A percentile compares a stretch with the other conserved stretches of the same genome.
These are phyloP conservation scores for Anacardium occidentale DNA, from an alignment of 345 rosid genomes.

Conservation along the genomic window DNA sequence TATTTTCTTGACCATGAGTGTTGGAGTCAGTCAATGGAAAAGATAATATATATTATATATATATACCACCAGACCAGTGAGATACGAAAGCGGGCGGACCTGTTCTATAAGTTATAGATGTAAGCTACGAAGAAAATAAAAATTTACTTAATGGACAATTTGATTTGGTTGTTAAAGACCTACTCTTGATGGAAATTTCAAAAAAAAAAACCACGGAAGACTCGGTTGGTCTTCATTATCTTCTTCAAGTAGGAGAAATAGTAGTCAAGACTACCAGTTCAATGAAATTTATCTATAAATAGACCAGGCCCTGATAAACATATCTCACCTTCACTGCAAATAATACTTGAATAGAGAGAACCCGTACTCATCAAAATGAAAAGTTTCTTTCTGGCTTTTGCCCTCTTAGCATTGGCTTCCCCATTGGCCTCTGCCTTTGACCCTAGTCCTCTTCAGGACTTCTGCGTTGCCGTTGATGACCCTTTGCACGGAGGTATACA, in stretches of 20 bases:
- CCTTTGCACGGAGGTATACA: too few species aligned
- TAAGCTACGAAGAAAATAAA: neutral
- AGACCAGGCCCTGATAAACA: neutral
- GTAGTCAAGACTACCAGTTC: neutral
- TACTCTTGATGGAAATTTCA: neutral
- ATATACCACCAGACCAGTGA: neutral
- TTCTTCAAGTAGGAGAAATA: neutral
- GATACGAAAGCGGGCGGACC: neutral
- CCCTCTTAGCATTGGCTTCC: too few species aligned
- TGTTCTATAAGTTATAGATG: neutral
- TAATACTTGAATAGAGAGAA: neutral
- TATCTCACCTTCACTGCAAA: neutral
- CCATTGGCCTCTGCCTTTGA: too few species aligned
- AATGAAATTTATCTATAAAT: neutral
- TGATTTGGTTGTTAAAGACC: neutral
- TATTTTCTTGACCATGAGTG: too few species aligned
- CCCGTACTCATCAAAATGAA: slow-evolving; percentile 6
- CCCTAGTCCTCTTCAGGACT: too few species aligned
- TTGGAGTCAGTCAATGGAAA: neutral
- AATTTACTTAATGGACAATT: neutral
- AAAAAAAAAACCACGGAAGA: neutral
- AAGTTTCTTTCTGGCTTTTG: neutral
- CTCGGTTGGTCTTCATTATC: neutral
- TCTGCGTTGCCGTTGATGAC: too few species aligned
- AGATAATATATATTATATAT: too few species aligned